Evolutionary conservation across 225 moss, liverwort and hornwort genomes (phyloP), one percentile per base, ranked within the genome.

Genomic region (Ulota crispa): DNA sequence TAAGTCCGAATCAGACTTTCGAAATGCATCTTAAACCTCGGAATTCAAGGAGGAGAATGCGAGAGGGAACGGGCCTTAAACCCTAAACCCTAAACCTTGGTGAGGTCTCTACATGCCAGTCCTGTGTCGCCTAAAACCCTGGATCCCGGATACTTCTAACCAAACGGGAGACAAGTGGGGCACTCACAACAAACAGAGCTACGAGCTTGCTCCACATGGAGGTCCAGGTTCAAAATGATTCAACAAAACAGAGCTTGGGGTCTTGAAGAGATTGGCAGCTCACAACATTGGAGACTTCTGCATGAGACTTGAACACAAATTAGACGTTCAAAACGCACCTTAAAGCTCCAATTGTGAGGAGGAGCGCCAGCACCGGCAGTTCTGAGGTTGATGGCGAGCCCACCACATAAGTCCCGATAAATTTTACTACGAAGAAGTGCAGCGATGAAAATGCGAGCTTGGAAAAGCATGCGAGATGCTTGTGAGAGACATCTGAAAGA

Each of bases 81-180:
- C 81, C 81, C 73, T 72, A 80, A 80, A 72, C 80, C 80, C 80
- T 74, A 83, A 60, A 65, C 21, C 42, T 30, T 32, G 50, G 39
- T 28, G 16, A 30, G 30, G 50, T 37, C 20, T 57, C 43, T 30
- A 47, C 28, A 50, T 28, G 16, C 50, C 68, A 71, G 59, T n/a
- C n/a, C 53, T 30, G 23, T 24, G 24, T 30, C 59, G 47, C 60
- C 28, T 11, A 27, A 79, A 84, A 66, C 57, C 57, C 56, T 68
- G 37, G 26, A 78, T 36, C 7, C 36, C 21, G 72, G 30, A 37
- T 4, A 43, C 42, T 72, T 26, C 47, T 68, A 24, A 36, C 18
- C 11, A 64, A 62, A 73, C 11, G 36, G 28, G 21, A 60, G 32
- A 39, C 55, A 57, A 56, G 55, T 23, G 26, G 27, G 45, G 64